Percentiles rank a stretch among this genome's conserved stretches.
phyloP scores from a whole-genome alignment of 495 filamentous ascomycete genomes.

The Hypomontagnella monticulosa region DNA sequence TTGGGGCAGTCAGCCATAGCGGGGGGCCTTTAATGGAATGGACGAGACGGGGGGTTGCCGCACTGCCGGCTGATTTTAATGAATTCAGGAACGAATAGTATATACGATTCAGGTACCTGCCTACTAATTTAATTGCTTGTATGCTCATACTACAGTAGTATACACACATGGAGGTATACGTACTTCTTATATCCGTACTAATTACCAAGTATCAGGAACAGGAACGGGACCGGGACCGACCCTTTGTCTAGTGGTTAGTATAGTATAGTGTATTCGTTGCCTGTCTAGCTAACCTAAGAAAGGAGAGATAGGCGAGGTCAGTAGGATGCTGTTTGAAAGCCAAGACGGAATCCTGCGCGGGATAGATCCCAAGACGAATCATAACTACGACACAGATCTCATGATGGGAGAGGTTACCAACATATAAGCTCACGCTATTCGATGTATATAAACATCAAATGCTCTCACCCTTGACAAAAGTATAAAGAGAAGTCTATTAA shows the following conservation, averaged over 20 bases:
- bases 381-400: too few species aligned
- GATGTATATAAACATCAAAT: not conserved
- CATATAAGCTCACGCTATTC: too few species aligned
- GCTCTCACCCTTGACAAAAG: constrained; percentile 9
- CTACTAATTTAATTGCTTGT: constrained; percentile 5
- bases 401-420: not conserved
- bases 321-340: too few species aligned
- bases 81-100: constrained; percentile 33
- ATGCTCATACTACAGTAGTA: not conserved
- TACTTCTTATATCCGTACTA: constrained; percentile 1
- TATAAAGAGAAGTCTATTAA: constrained; percentile 8
- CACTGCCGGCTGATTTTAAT: constrained; percentile 31
- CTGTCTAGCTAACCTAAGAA: too few species aligned
- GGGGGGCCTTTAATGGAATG: constrained; percentile 19
- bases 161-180: not conserved
- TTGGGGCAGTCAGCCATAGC: constrained; percentile 26
- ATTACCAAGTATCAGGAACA: not conserved
- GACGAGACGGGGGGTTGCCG: constrained; percentile 17
- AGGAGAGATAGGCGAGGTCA: too few species aligned
- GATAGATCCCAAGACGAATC: too few species aligned
- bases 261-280: not conserved
- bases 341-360: too few species aligned
- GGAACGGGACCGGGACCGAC: constrained; percentile 12
- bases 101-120: constrained; percentile 23
- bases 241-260: constrained; percentile 3